These are phyloP conservation scores for Phytophthora macrochlamydospora DNA, from an alignment of 352 stramenopile genomes.

Conservation along the genomic window DNA sequence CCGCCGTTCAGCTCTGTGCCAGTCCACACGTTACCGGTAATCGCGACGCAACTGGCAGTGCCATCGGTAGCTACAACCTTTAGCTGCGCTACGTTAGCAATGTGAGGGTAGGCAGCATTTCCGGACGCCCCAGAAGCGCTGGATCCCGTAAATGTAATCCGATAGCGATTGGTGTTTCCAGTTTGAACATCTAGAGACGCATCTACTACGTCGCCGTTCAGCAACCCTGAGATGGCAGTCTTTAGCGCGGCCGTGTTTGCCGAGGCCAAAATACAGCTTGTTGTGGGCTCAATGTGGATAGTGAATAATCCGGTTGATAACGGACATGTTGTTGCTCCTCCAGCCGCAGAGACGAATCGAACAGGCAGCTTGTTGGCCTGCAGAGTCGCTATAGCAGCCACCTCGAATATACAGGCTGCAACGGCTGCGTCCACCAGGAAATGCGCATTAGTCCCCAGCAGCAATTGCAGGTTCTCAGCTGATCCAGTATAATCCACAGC, in stretches of 20 bases:
- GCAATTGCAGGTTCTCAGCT: slow-evolving; percentile 58
- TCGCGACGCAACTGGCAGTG: slow-evolving; percentile 51
- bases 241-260: slow-evolving; percentile 32
- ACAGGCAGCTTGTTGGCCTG: slow-evolving; percentile 48
- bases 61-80: slow-evolving; percentile 56
- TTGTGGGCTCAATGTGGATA: slow-evolving; percentile 59
- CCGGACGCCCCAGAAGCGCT: slow-evolving; percentile 51
- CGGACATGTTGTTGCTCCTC: slow-evolving; percentile 29
- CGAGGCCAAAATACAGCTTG: slow-evolving; percentile 47
- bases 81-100: slow-evolving; percentile 43
- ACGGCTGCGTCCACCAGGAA: slow-evolving; percentile 60
- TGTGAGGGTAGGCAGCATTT: slow-evolving; percentile 15
- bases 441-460: slow-evolving; percentile 77
- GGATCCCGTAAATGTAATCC: slow-evolving; percentile 90
- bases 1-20: slow-evolving; percentile 82
- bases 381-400: slow-evolving; percentile 39
- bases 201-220: slow-evolving; percentile 70
- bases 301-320: slow-evolving; percentile 47
- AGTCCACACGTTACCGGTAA: slow-evolving; percentile 69
- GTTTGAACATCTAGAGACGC: slow-evolving; percentile 49
- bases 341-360: slow-evolving; percentile 19
- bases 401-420: slow-evolving; percentile 62
- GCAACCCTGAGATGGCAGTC: slow-evolving; percentile 39
- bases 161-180: slow-evolving; percentile 47
- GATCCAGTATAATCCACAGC: slow-evolving; percentile 68